Evolutionary conservation across 2,329 filamentous ascomycete genomes (phyloP).

Genomic region (Claviceps sorghi): DNA sequence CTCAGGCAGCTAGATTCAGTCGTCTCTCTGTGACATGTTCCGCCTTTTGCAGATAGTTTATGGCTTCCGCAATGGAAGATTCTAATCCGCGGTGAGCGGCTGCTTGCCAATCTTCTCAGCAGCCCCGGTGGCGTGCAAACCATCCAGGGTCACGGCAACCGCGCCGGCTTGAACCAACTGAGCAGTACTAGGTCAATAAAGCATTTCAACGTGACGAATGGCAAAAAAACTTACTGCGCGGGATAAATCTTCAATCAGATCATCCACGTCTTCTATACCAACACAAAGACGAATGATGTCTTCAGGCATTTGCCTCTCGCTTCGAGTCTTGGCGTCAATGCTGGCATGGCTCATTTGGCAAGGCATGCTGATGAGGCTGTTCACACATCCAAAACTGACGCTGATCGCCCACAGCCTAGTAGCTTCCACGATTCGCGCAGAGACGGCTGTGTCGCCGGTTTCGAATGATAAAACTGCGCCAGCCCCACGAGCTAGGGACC

Average conservation of each 20-base stretch:
- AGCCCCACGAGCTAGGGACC: conserved; percentile 85
- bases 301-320: conserved; percentile 84
- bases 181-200: not conserved
- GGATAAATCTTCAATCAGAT: conserved; percentile 83
- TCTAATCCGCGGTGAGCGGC: not conserved
- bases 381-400: conserved; percentile 95
- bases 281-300: conserved; percentile 93
- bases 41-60: not conserved
- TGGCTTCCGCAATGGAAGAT: not conserved
- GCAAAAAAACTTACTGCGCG: conserved; percentile 55
- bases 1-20: not conserved
- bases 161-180: conserved; percentile 88
- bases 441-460: conserved; percentile 71
- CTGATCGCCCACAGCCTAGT: conserved; percentile 88
- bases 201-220: not conserved
- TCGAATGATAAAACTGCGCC: conserved; percentile 94
- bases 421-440: conserved; percentile 86
- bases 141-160: conserved; percentile 71
- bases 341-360: conserved; percentile 99
- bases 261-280: conserved; percentile 84
- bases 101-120: conserved; percentile 18
- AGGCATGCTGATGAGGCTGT: conserved; percentile 97
- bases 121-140: conserved; percentile 50
- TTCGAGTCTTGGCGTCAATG: conserved; percentile 86
- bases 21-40: not conserved